phyloP scores from a whole-genome alignment of 768 basidiomycete species.

The Boletus speciosus region DNA sequence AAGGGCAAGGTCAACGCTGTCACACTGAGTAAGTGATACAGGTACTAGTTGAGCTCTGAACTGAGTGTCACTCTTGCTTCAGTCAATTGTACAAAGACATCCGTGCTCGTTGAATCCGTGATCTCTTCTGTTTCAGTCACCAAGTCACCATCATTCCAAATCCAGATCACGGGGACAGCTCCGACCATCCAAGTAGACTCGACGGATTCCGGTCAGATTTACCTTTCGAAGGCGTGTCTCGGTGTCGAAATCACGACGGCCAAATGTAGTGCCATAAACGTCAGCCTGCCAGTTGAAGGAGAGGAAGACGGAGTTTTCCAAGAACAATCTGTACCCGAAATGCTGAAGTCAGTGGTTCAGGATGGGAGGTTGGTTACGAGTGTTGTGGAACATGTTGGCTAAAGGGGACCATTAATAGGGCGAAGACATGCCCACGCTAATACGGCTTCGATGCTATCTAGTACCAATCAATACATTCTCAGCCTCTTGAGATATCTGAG shows the following conservation, averaged over 20 bases:
- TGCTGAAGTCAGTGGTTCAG: slow-evolving; percentile 82
- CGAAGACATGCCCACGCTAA: background rate
- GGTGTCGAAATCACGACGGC: slow-evolving; percentile 86
- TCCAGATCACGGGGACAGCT: slow-evolving; percentile 86
- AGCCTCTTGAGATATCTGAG: too few relatives aligned
- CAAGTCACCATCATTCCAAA: slow-evolving; percentile 85
- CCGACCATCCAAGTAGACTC: slow-evolving; percentile 94
- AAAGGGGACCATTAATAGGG: background rate
- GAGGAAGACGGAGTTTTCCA: slow-evolving; percentile 91
- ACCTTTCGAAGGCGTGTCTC: slow-evolving; percentile 80
- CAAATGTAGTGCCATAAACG: slow-evolving; percentile 91
- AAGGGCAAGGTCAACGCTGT: slow-evolving; percentile 96
- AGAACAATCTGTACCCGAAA: slow-evolving; percentile 91
- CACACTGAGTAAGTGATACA: slow-evolving; percentile 59
- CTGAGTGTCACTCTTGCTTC: slow-evolving; percentile 6
- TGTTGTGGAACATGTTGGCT: slow-evolving; percentile 84
- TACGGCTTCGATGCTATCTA: background rate
- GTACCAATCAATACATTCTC: background rate
- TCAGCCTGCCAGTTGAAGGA: slow-evolving; percentile 79
- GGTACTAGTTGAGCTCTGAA: background rate
- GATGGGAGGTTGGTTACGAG: slow-evolving; percentile 83
- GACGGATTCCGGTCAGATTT: slow-evolving; percentile 94
- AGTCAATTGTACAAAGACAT: slow-evolving; percentile 89
- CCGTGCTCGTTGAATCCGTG: slow-evolving; percentile 85
- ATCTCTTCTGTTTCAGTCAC: slow-evolving; percentile 90